Evolutionary conservation across 805 yeast species (phyloP).

Genomic region (Ogataea saltuana): DNA sequence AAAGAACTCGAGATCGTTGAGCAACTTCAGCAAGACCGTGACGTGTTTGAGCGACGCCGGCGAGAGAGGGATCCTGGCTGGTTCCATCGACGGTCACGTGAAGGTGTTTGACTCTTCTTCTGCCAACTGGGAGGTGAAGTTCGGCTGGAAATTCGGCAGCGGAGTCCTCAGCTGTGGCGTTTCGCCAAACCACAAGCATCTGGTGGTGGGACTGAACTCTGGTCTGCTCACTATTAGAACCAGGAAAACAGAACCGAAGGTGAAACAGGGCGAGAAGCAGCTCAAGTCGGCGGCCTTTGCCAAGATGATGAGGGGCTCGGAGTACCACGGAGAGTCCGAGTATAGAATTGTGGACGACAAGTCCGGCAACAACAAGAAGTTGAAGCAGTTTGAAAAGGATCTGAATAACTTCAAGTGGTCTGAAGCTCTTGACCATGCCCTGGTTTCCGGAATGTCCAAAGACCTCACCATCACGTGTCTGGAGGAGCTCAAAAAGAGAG

Average conservation of each 20-base stretch:
- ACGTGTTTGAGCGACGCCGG: slow-evolving; percentile 77
- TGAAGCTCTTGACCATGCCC: slow-evolving; percentile 88
- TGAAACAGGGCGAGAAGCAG: slow-evolving; percentile 48
- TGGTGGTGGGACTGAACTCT: slow-evolving; percentile 88
- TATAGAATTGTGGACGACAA: slow-evolving; percentile 66
- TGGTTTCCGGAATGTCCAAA: slow-evolving; percentile 72
- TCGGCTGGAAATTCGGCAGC: slow-evolving; percentile 97
- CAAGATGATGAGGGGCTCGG: slow-evolving; percentile 87
- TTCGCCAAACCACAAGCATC: slow-evolving; percentile 83
- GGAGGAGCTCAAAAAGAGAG: slow-evolving; percentile 83
- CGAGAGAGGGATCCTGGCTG: slow-evolving; percentile 81
- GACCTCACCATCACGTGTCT: slow-evolving; percentile 82
- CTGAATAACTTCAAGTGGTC: slow-evolving; percentile 88
- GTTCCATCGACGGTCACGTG: slow-evolving; percentile 96
- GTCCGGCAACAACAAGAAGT: slow-evolving; percentile 50
- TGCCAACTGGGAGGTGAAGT: slow-evolving; percentile 80
- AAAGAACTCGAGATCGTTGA: slow-evolving; percentile 64
- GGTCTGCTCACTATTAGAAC: slow-evolving; percentile 90
- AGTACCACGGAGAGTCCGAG: slow-evolving; percentile 88
- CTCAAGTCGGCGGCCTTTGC: slow-evolving; percentile 64
- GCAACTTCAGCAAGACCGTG: slow-evolving; percentile 91
- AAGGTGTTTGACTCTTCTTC: slow-evolving; percentile 83
- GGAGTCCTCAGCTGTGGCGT: slow-evolving; percentile 89
- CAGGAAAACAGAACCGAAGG: slow-evolving; percentile 66
- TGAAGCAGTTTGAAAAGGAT: slow-evolving; percentile 79